A percentile compares a stretch with the other conserved stretches of the same genome.
Conservation (phyloP, 139 green algal species). For the Chlamydomonas sp. region DNA sequence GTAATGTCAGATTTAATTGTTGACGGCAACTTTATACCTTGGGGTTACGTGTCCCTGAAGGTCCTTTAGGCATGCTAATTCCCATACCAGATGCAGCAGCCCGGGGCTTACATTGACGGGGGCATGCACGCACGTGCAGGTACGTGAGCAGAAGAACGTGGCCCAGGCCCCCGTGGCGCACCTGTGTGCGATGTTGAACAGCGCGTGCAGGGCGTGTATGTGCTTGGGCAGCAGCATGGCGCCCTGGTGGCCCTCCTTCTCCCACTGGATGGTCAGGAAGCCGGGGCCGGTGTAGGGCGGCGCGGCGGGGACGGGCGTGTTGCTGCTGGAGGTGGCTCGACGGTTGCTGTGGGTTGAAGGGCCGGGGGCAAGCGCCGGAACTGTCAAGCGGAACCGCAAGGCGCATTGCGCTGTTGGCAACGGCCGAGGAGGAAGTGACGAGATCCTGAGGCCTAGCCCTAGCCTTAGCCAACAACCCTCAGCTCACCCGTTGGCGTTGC, state of each 20-base stretch:
- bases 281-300: neutral
- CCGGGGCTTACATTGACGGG: too few species aligned
- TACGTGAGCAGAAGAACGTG: too few species aligned
- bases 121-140: too few species aligned
- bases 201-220: slow-evolving; percentile 76
- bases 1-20: too few species aligned
- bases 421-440: neutral
- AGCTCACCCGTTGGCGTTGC: slow-evolving; percentile 13
- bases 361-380: neutral
- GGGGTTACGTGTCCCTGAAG: too few species aligned
- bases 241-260: neutral
- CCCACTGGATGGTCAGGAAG: slow-evolving; percentile 1
- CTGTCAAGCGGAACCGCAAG: neutral
- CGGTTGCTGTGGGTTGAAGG: neutral
- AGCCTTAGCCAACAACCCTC: neutral
- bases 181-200: slow-evolving; percentile 75
- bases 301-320: neutral
- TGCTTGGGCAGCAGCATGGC: slow-evolving; percentile 80
- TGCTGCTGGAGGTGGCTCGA: neutral
- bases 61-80: too few species aligned
- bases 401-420: neutral
- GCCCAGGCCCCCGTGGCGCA: neutral
- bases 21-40: too few species aligned
- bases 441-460: neutral
- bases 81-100: too few species aligned